phyloP scores from a whole-genome alignment of 192 early-diverging fungal species.

The Coemansia guatemalensis region DNA sequence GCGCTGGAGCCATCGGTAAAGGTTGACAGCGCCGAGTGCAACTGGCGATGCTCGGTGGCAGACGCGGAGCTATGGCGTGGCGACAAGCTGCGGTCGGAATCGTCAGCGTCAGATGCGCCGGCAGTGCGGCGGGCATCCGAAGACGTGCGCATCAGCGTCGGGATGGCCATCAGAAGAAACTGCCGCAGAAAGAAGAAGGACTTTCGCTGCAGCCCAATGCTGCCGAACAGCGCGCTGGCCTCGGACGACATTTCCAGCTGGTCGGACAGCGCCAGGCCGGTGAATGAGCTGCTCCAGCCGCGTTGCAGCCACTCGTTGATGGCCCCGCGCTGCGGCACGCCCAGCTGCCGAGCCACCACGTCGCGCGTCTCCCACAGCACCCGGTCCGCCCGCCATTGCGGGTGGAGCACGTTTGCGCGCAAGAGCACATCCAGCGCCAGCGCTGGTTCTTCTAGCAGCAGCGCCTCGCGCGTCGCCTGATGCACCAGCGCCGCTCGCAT shows the following conservation, averaged over 20 bases:
- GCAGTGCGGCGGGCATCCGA: slow-evolving; percentile 1
- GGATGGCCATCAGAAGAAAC: slow-evolving; percentile 42
- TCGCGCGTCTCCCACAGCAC: slow-evolving; percentile 14
- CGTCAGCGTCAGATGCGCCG: neutral
- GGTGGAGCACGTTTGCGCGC: neutral
- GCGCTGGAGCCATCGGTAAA: slow-evolving; percentile 43
- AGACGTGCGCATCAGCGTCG: slow-evolving; percentile 42
- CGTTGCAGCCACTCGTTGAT: slow-evolving; percentile 47
- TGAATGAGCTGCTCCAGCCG: slow-evolving; percentile 30
- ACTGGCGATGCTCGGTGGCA: neutral
- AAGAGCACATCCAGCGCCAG: slow-evolving; percentile 22
- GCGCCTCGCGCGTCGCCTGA: slow-evolving; percentile 31
- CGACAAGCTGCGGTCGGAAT: neutral
- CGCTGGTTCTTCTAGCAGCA: slow-evolving; percentile 18
- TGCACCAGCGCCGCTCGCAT: slow-evolving; percentile 45
- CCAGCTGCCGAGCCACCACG: slow-evolving; percentile 20
- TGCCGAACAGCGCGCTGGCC: slow-evolving; percentile 19
- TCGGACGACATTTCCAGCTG: slow-evolving; percentile 43
- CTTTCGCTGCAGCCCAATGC: slow-evolving; percentile 36
- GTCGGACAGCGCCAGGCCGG: slow-evolving; percentile 28
- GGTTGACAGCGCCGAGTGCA: slow-evolving; percentile 25
- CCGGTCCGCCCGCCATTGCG: neutral
- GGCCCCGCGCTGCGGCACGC: slow-evolving; percentile 15
- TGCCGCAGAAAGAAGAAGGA: slow-evolving; percentile 46
- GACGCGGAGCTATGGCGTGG: neutral